Evolutionary conservation across 495 filamentous ascomycete species (phyloP).

Genomic region (Podospora anserina): DNA sequence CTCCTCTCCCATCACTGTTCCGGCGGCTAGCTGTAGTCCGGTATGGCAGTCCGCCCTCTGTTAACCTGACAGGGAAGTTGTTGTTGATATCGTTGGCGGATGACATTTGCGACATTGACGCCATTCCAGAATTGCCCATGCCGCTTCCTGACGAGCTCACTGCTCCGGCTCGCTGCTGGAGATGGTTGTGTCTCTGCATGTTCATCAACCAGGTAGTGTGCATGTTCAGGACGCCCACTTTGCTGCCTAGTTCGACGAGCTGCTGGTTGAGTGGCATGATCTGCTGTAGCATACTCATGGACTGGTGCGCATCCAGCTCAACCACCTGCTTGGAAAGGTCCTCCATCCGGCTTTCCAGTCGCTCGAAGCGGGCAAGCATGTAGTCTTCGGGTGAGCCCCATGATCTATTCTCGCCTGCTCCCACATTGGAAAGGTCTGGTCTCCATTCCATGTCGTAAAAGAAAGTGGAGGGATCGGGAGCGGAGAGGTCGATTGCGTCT

Average conservation of each 20-base stretch:
- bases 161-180: conserved; percentile 18
- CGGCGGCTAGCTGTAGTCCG: neutral
- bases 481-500: conserved; percentile 4
- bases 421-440: conserved; percentile 7
- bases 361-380: conserved; percentile 48
- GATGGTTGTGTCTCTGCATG: conserved; percentile 26
- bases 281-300: conserved; percentile 49
- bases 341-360: conserved; percentile 46
- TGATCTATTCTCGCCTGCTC: neutral
- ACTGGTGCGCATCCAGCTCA: conserved; percentile 49
- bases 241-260: conserved; percentile 51
- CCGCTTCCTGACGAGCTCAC: neutral
- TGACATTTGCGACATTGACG: neutral
- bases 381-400: conserved; percentile 30
- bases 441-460: conserved; percentile 4
- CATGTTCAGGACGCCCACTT: conserved; percentile 51
- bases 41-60: neutral
- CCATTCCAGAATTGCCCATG: neutral
- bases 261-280: conserved; percentile 50
- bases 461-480: conserved; percentile 4
- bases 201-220: conserved; percentile 56
- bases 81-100: conserved; percentile 1
- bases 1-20: conserved; percentile 22
- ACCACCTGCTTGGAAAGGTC: conserved; percentile 42
- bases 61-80: neutral